phyloP scores from a whole-genome alignment of 176 grass and related monocot genomes.

The Oryza longistaminata region DNA sequence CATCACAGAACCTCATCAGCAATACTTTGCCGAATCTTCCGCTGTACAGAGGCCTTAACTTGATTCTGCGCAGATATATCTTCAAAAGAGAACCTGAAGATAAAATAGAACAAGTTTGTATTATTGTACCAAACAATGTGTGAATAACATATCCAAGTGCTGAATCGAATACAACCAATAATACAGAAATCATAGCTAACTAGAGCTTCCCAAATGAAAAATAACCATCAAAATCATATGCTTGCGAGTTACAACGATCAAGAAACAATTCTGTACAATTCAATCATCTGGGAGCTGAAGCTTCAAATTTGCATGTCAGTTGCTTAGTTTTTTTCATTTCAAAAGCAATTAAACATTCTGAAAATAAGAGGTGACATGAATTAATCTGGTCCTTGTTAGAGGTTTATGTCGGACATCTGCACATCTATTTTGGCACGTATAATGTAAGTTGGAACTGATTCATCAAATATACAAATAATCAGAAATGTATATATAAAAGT shows the following conservation, averaged over 20 bases:
- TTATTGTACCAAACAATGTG: neutral
- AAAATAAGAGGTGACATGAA: neutral
- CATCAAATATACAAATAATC: neutral
- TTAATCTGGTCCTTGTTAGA: neutral
- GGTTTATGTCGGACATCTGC: neutral
- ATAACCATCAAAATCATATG: neutral
- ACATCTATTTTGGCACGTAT: neutral
- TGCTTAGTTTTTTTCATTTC: neutral
- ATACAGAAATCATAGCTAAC: neutral
- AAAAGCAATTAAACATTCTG: neutral
- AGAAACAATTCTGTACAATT: neutral
- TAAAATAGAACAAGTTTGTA: neutral
- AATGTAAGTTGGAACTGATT: neutral
- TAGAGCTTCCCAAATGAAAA: neutral
- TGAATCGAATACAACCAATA: neutral
- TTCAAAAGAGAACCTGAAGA: constrained; percentile 74
- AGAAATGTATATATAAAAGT: neutral
- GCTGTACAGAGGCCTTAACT: constrained; percentile 88
- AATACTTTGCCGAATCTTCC: constrained; percentile 86
- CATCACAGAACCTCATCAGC: constrained; percentile 67
- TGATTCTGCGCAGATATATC: constrained; percentile 99
- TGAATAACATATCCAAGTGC: neutral
- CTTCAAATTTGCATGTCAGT: neutral
- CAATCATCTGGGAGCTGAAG: neutral
- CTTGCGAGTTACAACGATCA: neutral